Base-by-base conservation (phyloP, 1,139 yeast genomes). In the Hyphopichia fennica region DNA sequence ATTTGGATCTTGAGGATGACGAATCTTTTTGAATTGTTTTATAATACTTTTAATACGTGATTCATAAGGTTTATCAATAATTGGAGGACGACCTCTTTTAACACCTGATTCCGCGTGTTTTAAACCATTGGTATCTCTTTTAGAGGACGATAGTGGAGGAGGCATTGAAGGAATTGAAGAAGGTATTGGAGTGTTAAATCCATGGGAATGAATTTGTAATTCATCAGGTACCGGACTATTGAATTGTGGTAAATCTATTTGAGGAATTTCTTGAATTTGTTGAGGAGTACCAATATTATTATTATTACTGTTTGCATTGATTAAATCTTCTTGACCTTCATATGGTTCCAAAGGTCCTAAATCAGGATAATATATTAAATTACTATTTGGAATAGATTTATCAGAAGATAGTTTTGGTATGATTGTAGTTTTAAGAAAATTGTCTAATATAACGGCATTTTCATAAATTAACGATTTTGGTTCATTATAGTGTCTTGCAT, bases 31-130 rank as follows among this genome's bases (percentile, higher is more conserved):
- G 56, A 93, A 74, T 39, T 82, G 84, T 58, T 95, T 83, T 71
- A 91, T 69, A 35, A 93, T 84, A 48, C 88, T 82, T 62, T 91
- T 91, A 60, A 91, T 90, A 49, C 97, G 76, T 53, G 89, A 90
- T 64, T 93, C 97, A 63, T 86, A 91, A 4, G 97, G 97, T 54
- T 87, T 83, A 62, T 91, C 98, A 44, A 91, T 95, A 41, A 91
- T 87, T 1, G 98, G 98, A 8, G 98, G 98, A 57, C 97, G 80
- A 34, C 97, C 97, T 57, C 98, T 76, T 62, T 88, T 83, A 41
- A 81, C 81, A 49, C 90, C 85, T 41, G 80, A 74, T 47, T 81
- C 87, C 18, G 49, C 44, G 18, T 51, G 46, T 22, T 49, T 47
- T 10, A 45, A 39, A 7, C 15, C 15, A 18, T 39, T 33, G 4